A percentile compares a stretch with the other conserved stretches of the same genome.
These are phyloP conservation scores for Flaveria floridana DNA, from an alignment of 140 eudicot species.

Conservation along the genomic window DNA sequence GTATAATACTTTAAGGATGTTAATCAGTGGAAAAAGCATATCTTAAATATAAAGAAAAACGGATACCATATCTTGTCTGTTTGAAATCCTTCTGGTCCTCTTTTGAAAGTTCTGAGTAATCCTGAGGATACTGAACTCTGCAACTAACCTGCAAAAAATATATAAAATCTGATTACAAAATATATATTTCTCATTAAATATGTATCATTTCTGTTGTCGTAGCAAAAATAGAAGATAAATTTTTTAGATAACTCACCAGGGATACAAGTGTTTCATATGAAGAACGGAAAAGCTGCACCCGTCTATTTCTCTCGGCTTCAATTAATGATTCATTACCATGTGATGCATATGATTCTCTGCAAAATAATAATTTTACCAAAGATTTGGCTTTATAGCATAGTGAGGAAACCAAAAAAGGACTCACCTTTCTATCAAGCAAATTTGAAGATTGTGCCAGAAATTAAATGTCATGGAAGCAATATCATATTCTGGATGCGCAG, in stretches of 20 bases:
- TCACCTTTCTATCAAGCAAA: slow-evolving; percentile 75
- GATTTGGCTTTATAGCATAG: slow-evolving; percentile 6
- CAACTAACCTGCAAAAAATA: slow-evolving; percentile 68
- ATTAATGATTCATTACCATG: slow-evolving; percentile 62
- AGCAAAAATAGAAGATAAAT: not conserved
- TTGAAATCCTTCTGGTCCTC: slow-evolving; percentile 97
- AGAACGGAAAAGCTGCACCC: slow-evolving; percentile 72
- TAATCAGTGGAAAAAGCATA: not conserved
- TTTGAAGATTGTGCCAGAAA: slow-evolving; percentile 98
- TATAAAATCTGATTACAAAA: slow-evolving; percentile 6
- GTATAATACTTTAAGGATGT: slow-evolving; percentile 8
- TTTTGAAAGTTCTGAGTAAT: slow-evolving; percentile 79
- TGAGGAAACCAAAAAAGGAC: slow-evolving; percentile 23
- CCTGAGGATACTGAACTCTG: slow-evolving; percentile 92
- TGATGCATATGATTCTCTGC: slow-evolving; percentile 67
- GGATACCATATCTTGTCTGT: slow-evolving; percentile 92
- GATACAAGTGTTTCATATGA: slow-evolving; percentile 94
- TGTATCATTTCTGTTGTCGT: not conserved
- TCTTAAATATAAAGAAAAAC: slow-evolving; percentile 11
- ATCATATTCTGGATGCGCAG: slow-evolving; percentile 97
- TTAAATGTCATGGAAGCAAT: slow-evolving; percentile 99
- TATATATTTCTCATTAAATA: slow-evolving; percentile 17
- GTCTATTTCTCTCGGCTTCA: slow-evolving; percentile 80
- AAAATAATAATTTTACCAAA: slow-evolving; percentile 29
- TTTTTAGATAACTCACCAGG: slow-evolving; percentile 55